phyloP scores from a whole-genome alignment of 2,329 filamentous ascomycete species.

The Pezicula carpinea region DNA sequence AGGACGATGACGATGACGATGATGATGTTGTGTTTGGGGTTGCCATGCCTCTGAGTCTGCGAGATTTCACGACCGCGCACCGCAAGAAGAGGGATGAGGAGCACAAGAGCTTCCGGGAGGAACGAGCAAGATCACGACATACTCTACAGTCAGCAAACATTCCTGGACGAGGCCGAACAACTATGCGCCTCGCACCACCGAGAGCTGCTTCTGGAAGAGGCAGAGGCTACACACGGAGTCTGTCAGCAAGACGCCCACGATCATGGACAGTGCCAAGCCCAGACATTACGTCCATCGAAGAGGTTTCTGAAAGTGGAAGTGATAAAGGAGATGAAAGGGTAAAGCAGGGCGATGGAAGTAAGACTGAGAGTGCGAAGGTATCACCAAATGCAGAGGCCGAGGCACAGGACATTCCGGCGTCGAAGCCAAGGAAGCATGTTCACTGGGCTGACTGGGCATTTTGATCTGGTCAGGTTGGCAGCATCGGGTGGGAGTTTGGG shows the following conservation, averaged over 20 bases:
- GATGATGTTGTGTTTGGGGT: constrained; percentile 16
- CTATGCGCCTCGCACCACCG: constrained; percentile 13
- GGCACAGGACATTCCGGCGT: no score
- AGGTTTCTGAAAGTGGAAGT: constrained; percentile 15
- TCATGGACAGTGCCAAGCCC: constrained; percentile 28
- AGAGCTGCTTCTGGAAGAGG: constrained; percentile 12
- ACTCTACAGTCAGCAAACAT: background rate
- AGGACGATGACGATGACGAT: constrained; percentile 8
- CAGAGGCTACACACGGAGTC: constrained; percentile 21
- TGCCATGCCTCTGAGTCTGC: constrained; percentile 23
- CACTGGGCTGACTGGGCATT: no score
- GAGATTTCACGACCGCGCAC: constrained; percentile 16
- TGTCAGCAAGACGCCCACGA: constrained; percentile 19
- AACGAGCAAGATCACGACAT: background rate
- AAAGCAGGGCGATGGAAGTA: background rate
- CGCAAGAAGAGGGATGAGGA: background rate
- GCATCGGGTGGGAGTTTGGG: no score
- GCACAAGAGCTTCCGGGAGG: background rate
- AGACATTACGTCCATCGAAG: constrained; percentile 25
- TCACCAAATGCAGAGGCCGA: no score
- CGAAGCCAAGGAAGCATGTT: no score
- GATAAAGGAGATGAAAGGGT: background rate
- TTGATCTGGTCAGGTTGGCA: no score
- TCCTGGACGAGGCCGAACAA: constrained; percentile 19
- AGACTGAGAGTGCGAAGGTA: no score